Percentiles rank a stretch among this genome's conserved stretches.
Evolutionary conservation across 768 basidiomycete species (phyloP).

Genomic region (Agaricus subrufescens): DNA sequence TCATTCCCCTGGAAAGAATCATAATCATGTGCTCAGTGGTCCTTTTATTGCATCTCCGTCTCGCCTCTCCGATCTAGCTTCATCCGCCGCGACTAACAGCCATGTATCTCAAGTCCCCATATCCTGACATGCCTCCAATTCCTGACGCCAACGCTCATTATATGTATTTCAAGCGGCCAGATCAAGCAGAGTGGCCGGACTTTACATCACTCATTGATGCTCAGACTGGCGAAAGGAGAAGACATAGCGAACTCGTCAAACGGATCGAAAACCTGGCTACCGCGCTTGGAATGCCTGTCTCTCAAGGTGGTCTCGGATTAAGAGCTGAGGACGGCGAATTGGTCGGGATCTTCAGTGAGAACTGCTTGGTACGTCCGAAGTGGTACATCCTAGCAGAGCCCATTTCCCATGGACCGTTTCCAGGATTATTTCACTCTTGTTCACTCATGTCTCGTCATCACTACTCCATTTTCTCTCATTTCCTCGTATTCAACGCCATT

Average conservation of each 20-base stretch:
- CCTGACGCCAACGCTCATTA: constrained; percentile 53
- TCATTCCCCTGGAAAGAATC: no score
- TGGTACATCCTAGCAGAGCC: neutral
- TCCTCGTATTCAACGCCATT: constrained; percentile 33
- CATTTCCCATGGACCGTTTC: neutral
- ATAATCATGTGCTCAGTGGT: no score
- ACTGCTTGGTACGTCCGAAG: constrained; percentile 48
- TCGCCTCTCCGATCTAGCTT: no score
- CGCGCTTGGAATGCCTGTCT: constrained; percentile 41
- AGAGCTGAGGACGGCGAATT: constrained; percentile 44
- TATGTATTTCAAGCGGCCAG: constrained; percentile 48
- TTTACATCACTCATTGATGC: constrained; percentile 54
- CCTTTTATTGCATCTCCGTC: no score
- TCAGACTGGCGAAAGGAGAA: constrained; percentile 39
- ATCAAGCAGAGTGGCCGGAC: constrained; percentile 52
- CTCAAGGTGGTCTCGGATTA: constrained; percentile 55
- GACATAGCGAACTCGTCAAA: constrained; percentile 44
- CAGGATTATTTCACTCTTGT: constrained; percentile 32
- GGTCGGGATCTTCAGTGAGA: constrained; percentile 67
- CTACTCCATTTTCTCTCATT: constrained; percentile 29
- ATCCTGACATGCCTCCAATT: constrained; percentile 43
- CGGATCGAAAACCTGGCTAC: constrained; percentile 53
- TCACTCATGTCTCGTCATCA: constrained; percentile 25
- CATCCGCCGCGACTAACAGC: neutral
- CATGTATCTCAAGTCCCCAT: constrained; percentile 58